phyloP scores from a whole-genome alignment of 2,329 filamentous ascomycete genomes.

The Xylariales sp. region DNA sequence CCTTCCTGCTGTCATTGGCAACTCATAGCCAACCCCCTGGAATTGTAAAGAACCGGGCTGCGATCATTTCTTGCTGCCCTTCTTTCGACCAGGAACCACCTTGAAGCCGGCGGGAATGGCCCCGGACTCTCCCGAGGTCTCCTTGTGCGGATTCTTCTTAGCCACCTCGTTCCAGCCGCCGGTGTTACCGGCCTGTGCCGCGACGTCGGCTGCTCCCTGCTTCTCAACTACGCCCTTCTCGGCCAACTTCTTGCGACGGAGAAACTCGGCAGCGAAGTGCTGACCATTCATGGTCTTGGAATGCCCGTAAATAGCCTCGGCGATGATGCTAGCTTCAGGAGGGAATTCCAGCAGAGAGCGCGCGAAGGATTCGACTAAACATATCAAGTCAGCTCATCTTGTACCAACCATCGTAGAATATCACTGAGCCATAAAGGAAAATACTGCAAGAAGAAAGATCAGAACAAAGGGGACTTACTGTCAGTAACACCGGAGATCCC shows the following conservation, averaged over 20 bases:
- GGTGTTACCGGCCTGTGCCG: slow-evolving; percentile 35
- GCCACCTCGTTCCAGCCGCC: slow-evolving; percentile 93
- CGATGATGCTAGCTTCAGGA: slow-evolving; percentile 74
- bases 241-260: slow-evolving; percentile 86
- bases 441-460: too few species aligned
- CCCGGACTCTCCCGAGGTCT: slow-evolving; percentile 39
- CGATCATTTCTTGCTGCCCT: slow-evolving; percentile 79
- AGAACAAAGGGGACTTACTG: slow-evolving; percentile 43
- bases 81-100: slow-evolving; percentile 89
- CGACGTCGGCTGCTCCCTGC: slow-evolving; percentile 42
- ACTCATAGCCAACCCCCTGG: too few species aligned
- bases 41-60: too few species aligned
- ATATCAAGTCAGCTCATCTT: slow-evolving; percentile 23
- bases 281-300: slow-evolving; percentile 88
- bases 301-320: slow-evolving; percentile 82
- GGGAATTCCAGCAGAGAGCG: slow-evolving; percentile 71
- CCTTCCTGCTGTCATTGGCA: too few species aligned
- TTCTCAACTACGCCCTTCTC: slow-evolving; percentile 87
- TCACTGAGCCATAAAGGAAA: too few species aligned
- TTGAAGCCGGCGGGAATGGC: slow-evolving; percentile 69
- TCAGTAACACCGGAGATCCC: slow-evolving; percentile 56
- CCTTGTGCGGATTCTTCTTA: slow-evolving; percentile 71
- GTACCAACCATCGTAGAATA: background rate
- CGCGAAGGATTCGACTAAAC: slow-evolving; percentile 76
- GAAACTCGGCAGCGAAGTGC: slow-evolving; percentile 91